Conservation (phyloP, 257 asterid genomes). For the Eustoma russellianum region DNA sequence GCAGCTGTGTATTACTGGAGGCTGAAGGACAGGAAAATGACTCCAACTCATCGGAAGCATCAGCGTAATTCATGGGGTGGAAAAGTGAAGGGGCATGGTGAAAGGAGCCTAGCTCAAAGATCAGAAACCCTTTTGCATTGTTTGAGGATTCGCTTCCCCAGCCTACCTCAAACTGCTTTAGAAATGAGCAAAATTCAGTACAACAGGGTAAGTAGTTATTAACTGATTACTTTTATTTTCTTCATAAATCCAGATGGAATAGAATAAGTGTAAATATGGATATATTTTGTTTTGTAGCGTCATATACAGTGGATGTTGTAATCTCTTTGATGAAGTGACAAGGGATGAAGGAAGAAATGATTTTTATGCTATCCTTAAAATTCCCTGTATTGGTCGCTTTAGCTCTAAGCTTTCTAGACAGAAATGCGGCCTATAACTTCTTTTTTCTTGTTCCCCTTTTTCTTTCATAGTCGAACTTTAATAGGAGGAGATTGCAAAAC, state of each 20-base stretch:
- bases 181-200: constrained; percentile 95
- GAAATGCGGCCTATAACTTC: no score
- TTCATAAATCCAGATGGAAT: neutral
- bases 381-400: no score
- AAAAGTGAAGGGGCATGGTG: constrained; percentile 77
- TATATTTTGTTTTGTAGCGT: no score
- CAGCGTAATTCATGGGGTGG: constrained; percentile 78
- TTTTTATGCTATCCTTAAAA: no score
- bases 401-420: no score
- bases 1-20: constrained; percentile 87
- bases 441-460: no score
- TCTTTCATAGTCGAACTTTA: no score
- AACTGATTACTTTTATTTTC: neutral
- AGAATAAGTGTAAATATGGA: neutral
- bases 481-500: no score
- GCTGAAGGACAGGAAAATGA: constrained; percentile 59
- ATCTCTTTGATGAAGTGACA: no score
- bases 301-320: no score
- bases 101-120: constrained; percentile 65
- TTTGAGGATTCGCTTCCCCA: constrained; percentile 75
- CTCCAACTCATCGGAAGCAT: constrained; percentile 39
- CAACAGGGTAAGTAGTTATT: constrained; percentile 52
- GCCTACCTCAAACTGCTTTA: constrained; percentile 93
- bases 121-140: constrained; percentile 71
- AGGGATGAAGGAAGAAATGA: no score